These are phyloP conservation scores for Mixia osmundae DNA, from an alignment of 1,284 basidiomycete genomes.

Conservation along the genomic window DNA sequence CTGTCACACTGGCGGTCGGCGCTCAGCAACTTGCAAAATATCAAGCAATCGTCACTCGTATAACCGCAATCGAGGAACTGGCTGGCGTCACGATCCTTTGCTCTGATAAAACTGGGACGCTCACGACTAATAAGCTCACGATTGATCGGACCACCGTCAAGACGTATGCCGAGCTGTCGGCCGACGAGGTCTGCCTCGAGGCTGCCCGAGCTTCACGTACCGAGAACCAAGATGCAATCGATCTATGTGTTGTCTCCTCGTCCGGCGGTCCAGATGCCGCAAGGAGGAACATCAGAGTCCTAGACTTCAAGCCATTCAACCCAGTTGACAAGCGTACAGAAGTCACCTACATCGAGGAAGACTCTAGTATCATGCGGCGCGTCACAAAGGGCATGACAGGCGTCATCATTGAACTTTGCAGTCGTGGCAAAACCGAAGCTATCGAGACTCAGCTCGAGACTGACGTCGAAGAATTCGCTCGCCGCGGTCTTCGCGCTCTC, in stretches of 20 bases:
- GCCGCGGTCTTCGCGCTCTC: conserved; percentile 89
- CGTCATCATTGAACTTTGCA: conserved; percentile 38
- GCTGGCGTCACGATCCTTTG: conserved; percentile 79
- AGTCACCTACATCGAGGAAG: conserved; percentile 87
- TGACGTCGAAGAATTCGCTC: conserved; percentile 84
- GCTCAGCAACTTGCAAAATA: conserved; percentile 94
- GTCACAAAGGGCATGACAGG: conserved; percentile 98
- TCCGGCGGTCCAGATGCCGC: conserved; percentile 47
- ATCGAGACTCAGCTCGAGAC: conserved; percentile 73
- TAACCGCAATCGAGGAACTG: conserved; percentile 90
- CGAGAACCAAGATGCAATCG: conserved; percentile 97
- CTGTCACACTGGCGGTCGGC: conserved; percentile 89
- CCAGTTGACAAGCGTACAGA: conserved; percentile 98
- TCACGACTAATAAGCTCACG: conserved; percentile 93
- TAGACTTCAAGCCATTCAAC: conserved; percentile 99
- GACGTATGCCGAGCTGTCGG: conserved; percentile 67
- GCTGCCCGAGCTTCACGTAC: conserved; percentile 89
- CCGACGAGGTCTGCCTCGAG: conserved; percentile 75
- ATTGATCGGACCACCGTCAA: conserved; percentile 82
- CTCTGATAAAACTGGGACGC: conserved; percentile 9
- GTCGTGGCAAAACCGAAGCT: conserved; percentile 84
- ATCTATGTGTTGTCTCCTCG: conserved; percentile 60
- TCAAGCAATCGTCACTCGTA: conserved; percentile 94
- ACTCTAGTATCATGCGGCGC: conserved; percentile 81
- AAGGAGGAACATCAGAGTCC: conserved; percentile 73